A percentile compares a stretch with the other conserved stretches of the same genome.
Evolutionary conservation across 1,139 yeast species (phyloP).

Genomic region (Debaryomyces sp.): DNA sequence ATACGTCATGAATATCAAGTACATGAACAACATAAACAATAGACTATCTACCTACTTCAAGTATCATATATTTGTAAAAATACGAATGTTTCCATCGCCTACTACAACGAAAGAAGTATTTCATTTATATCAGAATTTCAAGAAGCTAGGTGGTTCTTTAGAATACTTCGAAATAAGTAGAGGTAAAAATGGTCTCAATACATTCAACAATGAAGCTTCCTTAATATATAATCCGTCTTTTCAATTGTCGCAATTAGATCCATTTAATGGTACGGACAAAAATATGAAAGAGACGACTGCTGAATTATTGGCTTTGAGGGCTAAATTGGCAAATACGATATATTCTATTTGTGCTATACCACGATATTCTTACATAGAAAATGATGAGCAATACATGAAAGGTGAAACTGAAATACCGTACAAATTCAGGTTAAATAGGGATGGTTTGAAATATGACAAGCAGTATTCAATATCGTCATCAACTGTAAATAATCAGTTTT

Average conservation of each 20-base stretch:
- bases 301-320: constrained; percentile 9
- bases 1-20: constrained; percentile 2
- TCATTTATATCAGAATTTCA: constrained; percentile 29
- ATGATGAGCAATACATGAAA: constrained; percentile 27
- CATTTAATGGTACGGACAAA: constrained; percentile 7
- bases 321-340: constrained; percentile 15
- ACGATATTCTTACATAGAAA: constrained; percentile 34
- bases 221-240: constrained; percentile 25
- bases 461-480: constrained; percentile 27
- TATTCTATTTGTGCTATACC: constrained; percentile 38
- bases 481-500: constrained; percentile 30
- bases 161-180: constrained; percentile 30
- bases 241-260: constrained; percentile 14
- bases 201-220: constrained; percentile 20
- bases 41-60: constrained; percentile 19
- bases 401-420: constrained; percentile 31
- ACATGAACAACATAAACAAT: constrained; percentile 6
- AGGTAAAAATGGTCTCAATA: constrained; percentile 17
- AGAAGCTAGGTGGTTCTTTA: constrained; percentile 26
- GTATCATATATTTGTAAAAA: constrained; percentile 26
- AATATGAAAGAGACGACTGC: constrained; percentile 7
- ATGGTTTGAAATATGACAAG: constrained; percentile 23
- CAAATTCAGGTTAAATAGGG: constrained; percentile 27
- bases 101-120: constrained; percentile 32
- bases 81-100: constrained; percentile 35